Base-by-base conservation (phyloP, 805 yeast species). In the Vanderwaltozyma verrucispora region DNA sequence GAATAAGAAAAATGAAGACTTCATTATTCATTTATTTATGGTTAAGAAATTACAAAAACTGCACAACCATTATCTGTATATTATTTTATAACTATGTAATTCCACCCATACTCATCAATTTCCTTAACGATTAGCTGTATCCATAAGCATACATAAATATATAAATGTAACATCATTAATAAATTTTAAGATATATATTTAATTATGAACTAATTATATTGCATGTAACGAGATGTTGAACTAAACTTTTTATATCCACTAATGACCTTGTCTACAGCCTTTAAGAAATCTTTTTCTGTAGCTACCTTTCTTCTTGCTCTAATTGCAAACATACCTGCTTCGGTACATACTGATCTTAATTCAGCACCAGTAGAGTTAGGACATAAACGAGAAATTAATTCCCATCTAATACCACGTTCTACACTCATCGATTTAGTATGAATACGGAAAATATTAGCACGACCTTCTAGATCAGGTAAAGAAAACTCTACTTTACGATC, bases 351-450 rank as follows among this genome's bases (percentile, higher is more conserved):
- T 6, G 97, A 89, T 59, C 98, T 80, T 52, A 92, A 71, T 67
- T 92, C 98, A 3, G 99, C 99, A 63, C 99, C 99, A 1, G 98
- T 92, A 15, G 95, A 82, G 60, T 94, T 92, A 44, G 98, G 98
- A 68, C 98, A 92, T 56, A 92, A 71, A 59, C 99, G 75, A 16
- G 97, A 88, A 54, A 92, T 92, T 55, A 92, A 74, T 66, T 92
- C 98, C 99, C 99, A 92, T 64, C 98, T 79, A 41, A 92, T 92
- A 53, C 86, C 94, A 57, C 95, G 80, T 63, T 92, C 99, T 47
- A 88, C 92, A 50, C 95, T 82, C 98, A 92, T 92, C 36, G 95
- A 80, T 65, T 92, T 92, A 16, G 96, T 81, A 62, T 92, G 99
- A 54, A 92, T 92, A 57, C 96, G 76, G 73, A 92, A 87, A 53